Conservation (phyloP, 2,329 filamentous ascomycete species). For the Clarireedia monteithiana region DNA sequence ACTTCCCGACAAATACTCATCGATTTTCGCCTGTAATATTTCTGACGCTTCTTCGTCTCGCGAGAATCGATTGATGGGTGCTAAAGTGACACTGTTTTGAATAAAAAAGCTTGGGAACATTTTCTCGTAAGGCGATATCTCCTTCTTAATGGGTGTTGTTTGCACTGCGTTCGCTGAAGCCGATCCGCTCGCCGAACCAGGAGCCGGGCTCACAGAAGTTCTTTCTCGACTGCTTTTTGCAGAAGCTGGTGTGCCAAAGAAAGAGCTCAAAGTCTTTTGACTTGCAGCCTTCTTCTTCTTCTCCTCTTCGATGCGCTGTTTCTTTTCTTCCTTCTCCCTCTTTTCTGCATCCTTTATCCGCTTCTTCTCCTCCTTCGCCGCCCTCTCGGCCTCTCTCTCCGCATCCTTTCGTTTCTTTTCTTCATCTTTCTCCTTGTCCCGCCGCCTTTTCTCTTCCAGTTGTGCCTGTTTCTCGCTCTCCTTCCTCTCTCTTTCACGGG, state of each 20-base stretch:
- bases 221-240: constrained; percentile 13
- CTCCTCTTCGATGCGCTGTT: constrained; percentile 38
- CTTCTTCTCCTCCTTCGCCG: constrained; percentile 31
- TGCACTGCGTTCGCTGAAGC: constrained; percentile 4
- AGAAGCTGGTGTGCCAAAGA: constrained; percentile 17
- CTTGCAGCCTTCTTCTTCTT: constrained; percentile 39
- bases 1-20: constrained; percentile 42
- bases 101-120: constrained; percentile 77
- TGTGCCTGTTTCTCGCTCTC: constrained; percentile 28
- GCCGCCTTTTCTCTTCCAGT: constrained; percentile 28
- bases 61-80: constrained; percentile 44
- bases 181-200: constrained; percentile 12
- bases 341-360: constrained; percentile 26
- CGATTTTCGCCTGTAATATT: constrained; percentile 44
- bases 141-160: constrained; percentile 27
- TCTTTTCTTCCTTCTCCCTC: constrained; percentile 29
- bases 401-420: constrained; percentile 31
- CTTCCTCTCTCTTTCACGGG: constrained; percentile 28
- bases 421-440: constrained; percentile 37
- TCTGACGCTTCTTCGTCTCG: constrained; percentile 50
- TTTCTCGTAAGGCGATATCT: constrained; percentile 40
- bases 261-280: constrained; percentile 33
- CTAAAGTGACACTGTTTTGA: constrained; percentile 65
- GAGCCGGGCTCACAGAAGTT: constrained; percentile 22
- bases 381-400: constrained; percentile 22